Evolutionary conservation across 1,139 yeast species (phyloP).

Genomic region (Hansenula lynferdii): DNA sequence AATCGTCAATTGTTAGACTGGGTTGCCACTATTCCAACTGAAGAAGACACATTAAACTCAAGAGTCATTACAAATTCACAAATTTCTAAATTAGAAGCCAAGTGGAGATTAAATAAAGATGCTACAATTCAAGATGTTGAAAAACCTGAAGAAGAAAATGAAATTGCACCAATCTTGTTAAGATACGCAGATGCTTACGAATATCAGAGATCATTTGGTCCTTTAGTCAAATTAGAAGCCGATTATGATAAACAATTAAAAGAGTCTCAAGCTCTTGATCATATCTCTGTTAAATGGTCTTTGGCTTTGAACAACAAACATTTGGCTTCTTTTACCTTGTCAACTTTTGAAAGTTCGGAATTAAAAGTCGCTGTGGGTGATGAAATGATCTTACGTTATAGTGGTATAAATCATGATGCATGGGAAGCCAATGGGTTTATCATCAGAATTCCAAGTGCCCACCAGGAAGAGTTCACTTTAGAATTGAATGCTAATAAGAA

Average conservation of each 20-base stretch:
- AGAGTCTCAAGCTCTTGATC: slow-evolving; percentile 77
- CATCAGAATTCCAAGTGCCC: slow-evolving; percentile 63
- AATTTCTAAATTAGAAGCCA: slow-evolving; percentile 68
- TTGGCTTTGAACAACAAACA: slow-evolving; percentile 60
- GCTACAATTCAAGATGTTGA: slow-evolving; percentile 63
- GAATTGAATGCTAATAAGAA: slow-evolving; percentile 45
- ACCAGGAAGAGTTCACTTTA: slow-evolving; percentile 66
- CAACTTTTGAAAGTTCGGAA: slow-evolving; percentile 62
- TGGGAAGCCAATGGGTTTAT: slow-evolving; percentile 80
- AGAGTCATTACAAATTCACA: slow-evolving; percentile 57
- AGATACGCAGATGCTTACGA: slow-evolving; percentile 81
- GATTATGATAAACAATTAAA: slow-evolving; percentile 71
- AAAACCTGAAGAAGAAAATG: slow-evolving; percentile 47
- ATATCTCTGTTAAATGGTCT: slow-evolving; percentile 73
- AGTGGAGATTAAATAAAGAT: slow-evolving; percentile 71
- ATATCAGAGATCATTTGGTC: slow-evolving; percentile 83
- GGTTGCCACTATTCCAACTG: slow-evolving; percentile 70
- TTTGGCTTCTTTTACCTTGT: slow-evolving; percentile 64
- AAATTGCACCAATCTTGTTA: slow-evolving; percentile 67
- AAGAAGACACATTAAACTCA: slow-evolving; percentile 55
- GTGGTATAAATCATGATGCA: slow-evolving; percentile 41
- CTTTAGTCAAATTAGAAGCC: slow-evolving; percentile 76
- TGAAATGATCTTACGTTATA: slow-evolving; percentile 62
- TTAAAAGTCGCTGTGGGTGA: slow-evolving; percentile 85
- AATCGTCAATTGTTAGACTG: slow-evolving; percentile 75